Percentiles rank a stretch among this genome's conserved stretches.
Conservation (phyloP, 768 basidiomycete species). For the Amylocystis lapponica region DNA sequence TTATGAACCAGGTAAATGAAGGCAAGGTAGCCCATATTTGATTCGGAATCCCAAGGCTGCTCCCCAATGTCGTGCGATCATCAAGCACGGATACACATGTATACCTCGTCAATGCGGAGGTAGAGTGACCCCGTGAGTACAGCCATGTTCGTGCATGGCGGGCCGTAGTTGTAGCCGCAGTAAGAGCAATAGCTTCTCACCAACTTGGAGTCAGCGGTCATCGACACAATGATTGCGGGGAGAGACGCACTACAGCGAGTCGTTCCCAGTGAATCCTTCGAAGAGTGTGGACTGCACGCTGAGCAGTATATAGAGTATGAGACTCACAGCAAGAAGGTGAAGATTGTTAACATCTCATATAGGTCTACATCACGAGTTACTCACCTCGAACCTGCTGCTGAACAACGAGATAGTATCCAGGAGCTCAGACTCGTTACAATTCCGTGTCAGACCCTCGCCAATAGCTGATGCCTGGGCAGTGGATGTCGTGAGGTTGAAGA, state of each 20-base stretch:
- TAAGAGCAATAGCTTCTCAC: constrained; percentile 40
- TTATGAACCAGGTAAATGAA: no score
- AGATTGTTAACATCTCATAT: no score
- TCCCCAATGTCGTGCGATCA: no score
- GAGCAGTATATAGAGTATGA: constrained; percentile 49
- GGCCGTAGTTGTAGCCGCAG: constrained; percentile 50
- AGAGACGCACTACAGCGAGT: constrained; percentile 40
- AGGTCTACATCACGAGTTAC: constrained; percentile 7
- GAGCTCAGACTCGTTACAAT: constrained; percentile 54
- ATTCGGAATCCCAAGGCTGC: no score
- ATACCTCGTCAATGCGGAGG: no score
- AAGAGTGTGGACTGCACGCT: constrained; percentile 53
- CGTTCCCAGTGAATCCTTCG: constrained; percentile 54
- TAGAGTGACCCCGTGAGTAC: no score
- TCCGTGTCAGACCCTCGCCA: constrained; percentile 41
- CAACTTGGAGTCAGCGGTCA: neutral
- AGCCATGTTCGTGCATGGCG: constrained; percentile 54
- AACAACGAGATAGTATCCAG: constrained; percentile 57
- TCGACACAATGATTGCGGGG: neutral
- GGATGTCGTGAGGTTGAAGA: constrained; percentile 45
- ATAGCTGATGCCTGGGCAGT: constrained; percentile 32
- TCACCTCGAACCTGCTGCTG: constrained; percentile 52
- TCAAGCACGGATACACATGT: no score
- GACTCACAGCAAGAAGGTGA: constrained; percentile 50
- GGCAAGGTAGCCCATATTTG: no score